Evolutionary conservation across 306 rosid species (phyloP).

Genomic region (Cucumis hystrix): DNA sequence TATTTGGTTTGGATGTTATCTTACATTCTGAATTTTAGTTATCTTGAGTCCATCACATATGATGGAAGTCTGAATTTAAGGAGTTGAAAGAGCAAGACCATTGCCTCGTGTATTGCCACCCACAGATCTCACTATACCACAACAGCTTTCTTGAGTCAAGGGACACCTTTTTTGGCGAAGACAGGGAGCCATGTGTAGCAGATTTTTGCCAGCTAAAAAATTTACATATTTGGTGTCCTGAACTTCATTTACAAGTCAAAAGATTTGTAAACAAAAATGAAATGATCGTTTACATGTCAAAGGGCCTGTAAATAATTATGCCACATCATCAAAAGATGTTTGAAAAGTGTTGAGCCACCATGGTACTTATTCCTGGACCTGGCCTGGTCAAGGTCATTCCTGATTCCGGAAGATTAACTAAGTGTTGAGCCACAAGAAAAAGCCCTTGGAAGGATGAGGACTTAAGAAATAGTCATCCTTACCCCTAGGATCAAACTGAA

Average conservation of each 20-base stretch:
- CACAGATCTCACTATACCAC: not conserved
- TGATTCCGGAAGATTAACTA: too few relatives aligned
- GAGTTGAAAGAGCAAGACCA: not conserved
- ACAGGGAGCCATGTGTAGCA: not conserved
- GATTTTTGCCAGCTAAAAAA: not conserved
- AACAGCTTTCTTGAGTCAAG: not conserved
- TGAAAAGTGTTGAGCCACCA: not conserved
- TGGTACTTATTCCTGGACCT: not conserved
- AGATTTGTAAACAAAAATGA: not conserved
- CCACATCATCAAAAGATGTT: not conserved
- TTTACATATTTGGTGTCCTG: not conserved
- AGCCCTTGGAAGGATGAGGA: too few relatives aligned
- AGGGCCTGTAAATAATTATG: not conserved
- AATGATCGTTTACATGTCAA: not conserved
- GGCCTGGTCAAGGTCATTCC: not conserved
- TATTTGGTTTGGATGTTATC: not conserved
- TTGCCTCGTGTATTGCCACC: not conserved
- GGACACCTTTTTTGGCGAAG: not conserved
- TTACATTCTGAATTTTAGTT: not conserved
- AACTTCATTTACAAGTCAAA: not conserved
- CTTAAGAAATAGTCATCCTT: too few relatives aligned
- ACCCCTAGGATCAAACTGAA: too few relatives aligned
- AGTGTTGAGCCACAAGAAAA: too few relatives aligned
- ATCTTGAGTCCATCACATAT: not conserved
- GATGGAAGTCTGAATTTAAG: not conserved